These are phyloP conservation scores for Backusella psychrophila DNA, from an alignment of 192 early-diverging fungal species.

Conservation along the genomic window DNA sequence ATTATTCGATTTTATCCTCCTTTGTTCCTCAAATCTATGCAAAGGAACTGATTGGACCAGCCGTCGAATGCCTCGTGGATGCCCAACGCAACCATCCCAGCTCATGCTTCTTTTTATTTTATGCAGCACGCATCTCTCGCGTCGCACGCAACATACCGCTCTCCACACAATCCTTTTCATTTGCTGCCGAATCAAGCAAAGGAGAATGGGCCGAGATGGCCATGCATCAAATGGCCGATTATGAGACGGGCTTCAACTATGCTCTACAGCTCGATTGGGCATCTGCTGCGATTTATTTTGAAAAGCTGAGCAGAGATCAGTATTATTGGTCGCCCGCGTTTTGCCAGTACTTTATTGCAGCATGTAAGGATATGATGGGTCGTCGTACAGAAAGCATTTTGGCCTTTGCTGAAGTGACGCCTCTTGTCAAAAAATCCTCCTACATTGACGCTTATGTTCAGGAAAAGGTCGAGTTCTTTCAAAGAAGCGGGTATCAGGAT, in stretches of 20 bases:
- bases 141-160: constrained; percentile 23
- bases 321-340: constrained; percentile 50
- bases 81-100: constrained; percentile 41
- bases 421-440: constrained; percentile 37
- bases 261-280: constrained; percentile 45
- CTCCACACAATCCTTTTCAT: constrained; percentile 25
- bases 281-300: constrained; percentile 36
- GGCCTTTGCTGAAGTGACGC: constrained; percentile 50
- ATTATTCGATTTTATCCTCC: constrained; percentile 47
- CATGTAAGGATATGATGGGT: constrained; percentile 45
- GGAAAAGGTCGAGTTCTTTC: constrained; percentile 39
- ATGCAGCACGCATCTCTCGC: constrained; percentile 44
- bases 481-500: constrained; percentile 28
- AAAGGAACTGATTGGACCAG: constrained; percentile 23
- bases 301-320: constrained; percentile 32
- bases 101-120: constrained; percentile 50
- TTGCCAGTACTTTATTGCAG: constrained; percentile 44
- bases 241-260: constrained; percentile 48
- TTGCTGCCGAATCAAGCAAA: constrained; percentile 17
- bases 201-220: constrained; percentile 34
- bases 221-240: constrained; percentile 39
- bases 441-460: constrained; percentile 45
- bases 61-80: constrained; percentile 36
- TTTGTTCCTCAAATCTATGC: constrained; percentile 44
- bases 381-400: constrained; percentile 66